Conservation (phyloP, 108 stramenopile species). For the Skeletonema potamos region DNA sequence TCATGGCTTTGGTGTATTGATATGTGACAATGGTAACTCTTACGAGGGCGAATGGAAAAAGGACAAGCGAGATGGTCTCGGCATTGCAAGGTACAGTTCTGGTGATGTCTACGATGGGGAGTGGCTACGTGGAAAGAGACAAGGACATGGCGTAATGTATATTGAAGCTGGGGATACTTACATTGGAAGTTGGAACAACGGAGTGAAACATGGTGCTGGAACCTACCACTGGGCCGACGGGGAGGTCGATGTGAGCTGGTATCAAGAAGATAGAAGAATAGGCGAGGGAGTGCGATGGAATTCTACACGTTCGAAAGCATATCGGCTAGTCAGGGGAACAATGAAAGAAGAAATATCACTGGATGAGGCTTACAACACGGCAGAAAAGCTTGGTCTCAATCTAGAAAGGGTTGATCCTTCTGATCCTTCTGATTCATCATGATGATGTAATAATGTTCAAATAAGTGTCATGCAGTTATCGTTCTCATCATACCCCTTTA, state of each 20-base stretch:
- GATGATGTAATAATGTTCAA: neutral
- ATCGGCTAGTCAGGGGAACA: conserved; percentile 28
- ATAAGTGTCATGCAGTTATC: neutral
- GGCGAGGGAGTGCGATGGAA: conserved; percentile 50
- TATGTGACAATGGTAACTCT: conserved; percentile 51
- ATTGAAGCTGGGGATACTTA: conserved; percentile 51
- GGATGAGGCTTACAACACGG: conserved; percentile 43
- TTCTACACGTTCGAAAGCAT: conserved; percentile 34
- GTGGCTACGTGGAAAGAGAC: conserved; percentile 38
- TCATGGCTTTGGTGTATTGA: conserved; percentile 42
- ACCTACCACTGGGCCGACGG: conserved; percentile 54
- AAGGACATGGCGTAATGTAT: conserved; percentile 51
- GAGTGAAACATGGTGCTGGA: conserved; percentile 48
- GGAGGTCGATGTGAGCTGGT: conserved; percentile 55
- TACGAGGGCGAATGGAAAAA: conserved; percentile 55
- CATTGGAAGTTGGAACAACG: conserved; percentile 46
- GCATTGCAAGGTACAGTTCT: conserved; percentile 46
- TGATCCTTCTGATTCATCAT: neutral
- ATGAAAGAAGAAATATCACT: conserved; percentile 43
- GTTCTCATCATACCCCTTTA: neutral
- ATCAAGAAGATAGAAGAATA: conserved; percentile 38
- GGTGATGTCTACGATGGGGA: conserved; percentile 53
- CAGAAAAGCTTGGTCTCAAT: conserved; percentile 38
- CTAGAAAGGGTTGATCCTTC: conserved; percentile 27
- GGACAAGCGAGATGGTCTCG: conserved; percentile 51